These are phyloP conservation scores for Pseudogymnoascus sp. DNA, from an alignment of 2,329 filamentous ascomycete species.

Conservation along the genomic window DNA sequence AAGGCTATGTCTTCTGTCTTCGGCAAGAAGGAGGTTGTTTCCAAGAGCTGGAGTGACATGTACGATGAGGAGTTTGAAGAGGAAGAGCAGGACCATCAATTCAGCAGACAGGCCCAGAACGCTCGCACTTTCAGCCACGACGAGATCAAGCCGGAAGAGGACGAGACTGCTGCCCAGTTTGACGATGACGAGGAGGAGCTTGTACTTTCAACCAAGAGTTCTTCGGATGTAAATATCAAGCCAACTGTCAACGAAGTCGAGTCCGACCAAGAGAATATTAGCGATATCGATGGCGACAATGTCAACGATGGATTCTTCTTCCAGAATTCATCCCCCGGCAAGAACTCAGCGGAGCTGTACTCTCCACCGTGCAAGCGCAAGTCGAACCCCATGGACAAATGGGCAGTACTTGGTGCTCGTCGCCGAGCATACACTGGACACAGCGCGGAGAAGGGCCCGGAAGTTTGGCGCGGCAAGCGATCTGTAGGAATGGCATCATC, in stretches of 20 bases:
- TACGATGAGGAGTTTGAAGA: conserved; percentile 89
- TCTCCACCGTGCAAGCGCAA: conserved; percentile 60
- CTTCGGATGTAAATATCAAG: conserved; percentile 42
- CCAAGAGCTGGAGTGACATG: conserved; percentile 98
- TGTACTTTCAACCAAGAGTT: conserved; percentile 35
- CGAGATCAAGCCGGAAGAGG: conserved; percentile 38
- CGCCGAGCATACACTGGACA: conserved; percentile 58
- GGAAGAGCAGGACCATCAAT: conserved; percentile 53
- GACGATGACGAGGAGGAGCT: conserved; percentile 32
- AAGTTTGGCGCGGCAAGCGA: conserved; percentile 34
- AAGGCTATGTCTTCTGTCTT: conserved; percentile 65
- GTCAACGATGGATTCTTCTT: conserved; percentile 67
- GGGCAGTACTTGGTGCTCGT: conserved; percentile 79
- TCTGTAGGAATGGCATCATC: conserved; percentile 26
- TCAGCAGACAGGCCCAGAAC: conserved; percentile 49
- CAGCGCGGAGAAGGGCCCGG: conserved; percentile 43
- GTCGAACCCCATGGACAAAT: conserved; percentile 63
- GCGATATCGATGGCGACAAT: conserved; percentile 55
- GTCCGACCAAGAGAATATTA: conserved; percentile 31
- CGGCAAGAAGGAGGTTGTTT: conserved; percentile 70
- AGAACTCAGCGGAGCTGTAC: conserved; percentile 43
- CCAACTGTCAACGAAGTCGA: conserved; percentile 33
- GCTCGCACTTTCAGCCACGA: conserved; percentile 74
- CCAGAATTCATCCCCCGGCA: conserved; percentile 50
- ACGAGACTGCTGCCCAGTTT: conserved; percentile 32